These are phyloP conservation scores for Phialophora chinensis DNA, from an alignment of 2,329 filamentous ascomycete genomes.

Conservation along the genomic window DNA sequence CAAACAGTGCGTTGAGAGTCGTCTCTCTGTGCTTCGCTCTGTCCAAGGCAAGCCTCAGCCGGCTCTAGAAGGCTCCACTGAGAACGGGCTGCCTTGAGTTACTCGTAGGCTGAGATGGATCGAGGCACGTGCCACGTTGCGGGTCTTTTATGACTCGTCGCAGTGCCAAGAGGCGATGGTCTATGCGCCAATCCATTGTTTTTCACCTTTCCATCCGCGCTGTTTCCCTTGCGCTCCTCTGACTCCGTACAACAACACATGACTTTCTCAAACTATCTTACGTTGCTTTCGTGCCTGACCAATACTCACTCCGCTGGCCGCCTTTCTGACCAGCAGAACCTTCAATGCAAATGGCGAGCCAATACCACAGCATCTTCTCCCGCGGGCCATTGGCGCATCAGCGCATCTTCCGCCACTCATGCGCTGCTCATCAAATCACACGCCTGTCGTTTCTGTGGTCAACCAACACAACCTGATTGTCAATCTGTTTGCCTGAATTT, in stretches of 20 bases:
- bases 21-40: neutral
- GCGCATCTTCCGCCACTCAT: constrained; percentile 10
- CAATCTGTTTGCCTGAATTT: constrained; percentile 31
- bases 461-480: constrained; percentile 17
- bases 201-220: neutral
- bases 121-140: neutral
- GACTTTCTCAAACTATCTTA: neutral
- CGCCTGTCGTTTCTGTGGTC: neutral
- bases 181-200: constrained; percentile 2
- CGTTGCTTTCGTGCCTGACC: constrained; percentile 4
- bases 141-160: neutral
- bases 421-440: constrained; percentile 27
- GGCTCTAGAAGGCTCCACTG: neutral
- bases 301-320: neutral
- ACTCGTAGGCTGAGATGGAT: neutral
- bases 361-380: neutral
- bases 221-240: neutral
- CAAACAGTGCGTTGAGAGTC: neutral
- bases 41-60: neutral
- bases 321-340: constrained; percentile 1
- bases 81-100: neutral
- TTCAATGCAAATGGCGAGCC: neutral
- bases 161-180: neutral
- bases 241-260: neutral
- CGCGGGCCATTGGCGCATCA: neutral